phyloP scores from a whole-genome alignment of 345 rosid species.

The Streptanthus diversifolius region DNA sequence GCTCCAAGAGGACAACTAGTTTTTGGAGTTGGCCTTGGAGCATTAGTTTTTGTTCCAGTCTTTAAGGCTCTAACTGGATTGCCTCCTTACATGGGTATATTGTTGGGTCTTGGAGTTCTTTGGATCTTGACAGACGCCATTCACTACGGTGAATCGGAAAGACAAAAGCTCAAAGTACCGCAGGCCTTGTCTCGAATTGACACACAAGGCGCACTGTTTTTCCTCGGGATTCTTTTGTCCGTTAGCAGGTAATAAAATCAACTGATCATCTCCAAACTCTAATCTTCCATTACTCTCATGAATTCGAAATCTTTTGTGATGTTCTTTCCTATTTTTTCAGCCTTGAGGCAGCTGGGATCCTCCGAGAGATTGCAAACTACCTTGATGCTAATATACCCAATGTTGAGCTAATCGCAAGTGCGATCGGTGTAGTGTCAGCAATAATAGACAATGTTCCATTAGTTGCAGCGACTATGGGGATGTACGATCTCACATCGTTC shows the following conservation, averaged over 20 bases:
- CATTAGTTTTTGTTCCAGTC: slow-evolving; percentile 84
- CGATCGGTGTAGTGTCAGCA: slow-evolving; percentile 83
- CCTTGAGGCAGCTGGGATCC: slow-evolving; percentile 92
- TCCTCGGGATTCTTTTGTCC: slow-evolving; percentile 91
- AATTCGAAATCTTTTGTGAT: not conserved
- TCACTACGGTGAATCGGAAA: slow-evolving; percentile 90
- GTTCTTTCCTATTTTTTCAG: slow-evolving; percentile 33
- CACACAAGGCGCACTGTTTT: slow-evolving; percentile 90
- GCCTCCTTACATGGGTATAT: slow-evolving; percentile 96
- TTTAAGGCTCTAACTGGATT: slow-evolving; percentile 90
- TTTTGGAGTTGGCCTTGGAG: slow-evolving; percentile 79
- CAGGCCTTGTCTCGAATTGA: slow-evolving; percentile 92
- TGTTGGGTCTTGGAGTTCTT: slow-evolving; percentile 93
- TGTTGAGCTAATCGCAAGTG: slow-evolving; percentile 71
- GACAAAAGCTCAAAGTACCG: slow-evolving; percentile 87
- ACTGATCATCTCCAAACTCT: slow-evolving; percentile 1
- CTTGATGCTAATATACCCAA: slow-evolving; percentile 78
- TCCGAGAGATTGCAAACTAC: slow-evolving; percentile 86
- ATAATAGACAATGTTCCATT: slow-evolving; percentile 88
- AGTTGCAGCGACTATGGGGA: slow-evolving; percentile 97
- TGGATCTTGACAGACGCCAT: slow-evolving; percentile 97
- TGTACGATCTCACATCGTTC: slow-evolving; percentile 80
- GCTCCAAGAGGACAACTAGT: slow-evolving; percentile 94
- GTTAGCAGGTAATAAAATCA: slow-evolving; percentile 63
- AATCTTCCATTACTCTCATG: not conserved